phyloP scores from a whole-genome alignment of 495 filamentous ascomycete species.

The Viridothelium virens region DNA sequence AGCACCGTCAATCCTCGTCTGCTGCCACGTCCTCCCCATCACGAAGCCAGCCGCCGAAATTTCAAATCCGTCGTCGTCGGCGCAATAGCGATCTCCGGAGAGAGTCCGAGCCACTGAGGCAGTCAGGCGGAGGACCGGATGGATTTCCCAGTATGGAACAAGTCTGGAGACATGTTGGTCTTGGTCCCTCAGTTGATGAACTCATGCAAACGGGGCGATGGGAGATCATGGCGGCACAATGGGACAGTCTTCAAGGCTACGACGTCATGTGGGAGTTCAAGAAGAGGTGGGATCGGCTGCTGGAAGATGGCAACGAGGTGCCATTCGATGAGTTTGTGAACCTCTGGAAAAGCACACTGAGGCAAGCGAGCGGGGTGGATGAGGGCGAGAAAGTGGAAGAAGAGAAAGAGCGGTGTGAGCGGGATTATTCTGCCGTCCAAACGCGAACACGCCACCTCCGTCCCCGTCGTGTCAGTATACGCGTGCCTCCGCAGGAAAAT shows the following conservation, averaged over 20 bases:
- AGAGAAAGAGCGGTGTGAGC: neutral
- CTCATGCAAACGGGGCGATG: conserved; percentile 7
- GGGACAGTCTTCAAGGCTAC: neutral
- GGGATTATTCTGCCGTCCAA: conserved; percentile 2
- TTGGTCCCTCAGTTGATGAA: neutral
- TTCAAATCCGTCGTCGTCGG: neutral
- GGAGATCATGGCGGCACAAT: neutral
- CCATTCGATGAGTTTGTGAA: neutral
- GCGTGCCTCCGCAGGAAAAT: neutral
- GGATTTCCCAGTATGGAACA: conserved; percentile 7
- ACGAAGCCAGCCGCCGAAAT: neutral
- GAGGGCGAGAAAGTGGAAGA: no score
- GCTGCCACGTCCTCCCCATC: neutral
- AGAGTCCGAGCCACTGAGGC: neutral
- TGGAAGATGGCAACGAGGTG: neutral
- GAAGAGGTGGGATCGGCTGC: neutral
- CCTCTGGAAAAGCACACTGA: neutral
- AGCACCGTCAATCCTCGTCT: neutral
- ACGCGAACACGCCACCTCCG: neutral
- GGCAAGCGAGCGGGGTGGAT: neutral
- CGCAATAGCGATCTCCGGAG: neutral
- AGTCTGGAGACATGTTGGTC: conserved; percentile 1
- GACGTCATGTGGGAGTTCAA: conserved; percentile 11
- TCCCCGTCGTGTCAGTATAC: neutral
- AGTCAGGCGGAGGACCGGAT: neutral